phyloP scores from a whole-genome alignment of 352 stramenopile genomes.

The Pythium myriotylum region DNA sequence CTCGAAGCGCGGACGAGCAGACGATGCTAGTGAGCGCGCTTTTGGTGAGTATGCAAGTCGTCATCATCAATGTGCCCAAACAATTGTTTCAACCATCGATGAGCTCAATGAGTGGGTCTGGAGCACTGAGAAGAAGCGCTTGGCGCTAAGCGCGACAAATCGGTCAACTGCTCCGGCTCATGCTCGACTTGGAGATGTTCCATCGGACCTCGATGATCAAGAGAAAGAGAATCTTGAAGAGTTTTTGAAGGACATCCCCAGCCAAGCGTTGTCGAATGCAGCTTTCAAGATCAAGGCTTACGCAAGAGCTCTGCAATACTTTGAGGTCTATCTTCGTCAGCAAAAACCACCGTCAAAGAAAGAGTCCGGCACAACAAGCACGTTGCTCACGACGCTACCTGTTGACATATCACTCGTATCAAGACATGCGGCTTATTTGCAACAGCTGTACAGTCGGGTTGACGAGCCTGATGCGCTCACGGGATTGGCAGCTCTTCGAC shows the following conservation, averaged over 20 bases:
- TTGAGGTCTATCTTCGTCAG: conserved; percentile 45
- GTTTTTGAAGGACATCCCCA: conserved; percentile 51
- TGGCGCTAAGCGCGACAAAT: conserved; percentile 49
- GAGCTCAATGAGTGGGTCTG: conserved; percentile 90
- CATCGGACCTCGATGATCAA: conserved; percentile 40
- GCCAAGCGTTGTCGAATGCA: conserved; percentile 35
- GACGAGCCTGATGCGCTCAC: conserved; percentile 47
- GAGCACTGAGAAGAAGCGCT: conserved; percentile 79
- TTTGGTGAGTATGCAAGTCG: conserved; percentile 71
- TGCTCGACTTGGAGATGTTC: conserved; percentile 18
- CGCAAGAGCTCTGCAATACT: conserved; percentile 47
- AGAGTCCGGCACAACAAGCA: conserved; percentile 18
- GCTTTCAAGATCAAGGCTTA: conserved; percentile 48
- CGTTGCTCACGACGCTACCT: conserved; percentile 23
- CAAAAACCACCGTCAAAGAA: conserved; percentile 23
- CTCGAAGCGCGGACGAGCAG: not conserved
- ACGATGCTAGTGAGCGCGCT: conserved; percentile 22
- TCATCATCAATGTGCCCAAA: conserved; percentile 85
- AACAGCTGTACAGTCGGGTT: conserved; percentile 42
- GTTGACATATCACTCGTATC: conserved; percentile 33
- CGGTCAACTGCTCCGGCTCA: conserved; percentile 18
- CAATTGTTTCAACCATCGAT: conserved; percentile 85
- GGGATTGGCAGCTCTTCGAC: conserved; percentile 36
- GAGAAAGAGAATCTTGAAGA: conserved; percentile 50
- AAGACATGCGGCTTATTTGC: conserved; percentile 39